Evolutionary conservation across 1,284 basidiomycete genomes (phyloP).

Genomic region (Wallemia ichthyophaga): DNA sequence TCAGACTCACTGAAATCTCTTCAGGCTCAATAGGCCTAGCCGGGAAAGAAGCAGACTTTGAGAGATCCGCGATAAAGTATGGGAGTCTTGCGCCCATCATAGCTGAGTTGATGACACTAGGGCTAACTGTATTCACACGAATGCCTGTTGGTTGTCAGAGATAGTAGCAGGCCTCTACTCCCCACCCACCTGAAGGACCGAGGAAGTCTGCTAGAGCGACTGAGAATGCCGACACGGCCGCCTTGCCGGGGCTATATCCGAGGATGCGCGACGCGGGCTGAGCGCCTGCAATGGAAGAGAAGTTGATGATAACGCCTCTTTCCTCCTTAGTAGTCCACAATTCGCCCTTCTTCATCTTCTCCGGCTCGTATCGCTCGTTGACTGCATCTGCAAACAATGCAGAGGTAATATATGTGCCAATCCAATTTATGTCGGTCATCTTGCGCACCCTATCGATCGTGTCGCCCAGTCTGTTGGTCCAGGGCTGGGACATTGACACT

Average conservation of each 20-base stretch:
- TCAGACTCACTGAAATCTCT: conserved; percentile 10
- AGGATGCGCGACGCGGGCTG: conserved; percentile 13
- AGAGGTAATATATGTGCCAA: conserved; percentile 14
- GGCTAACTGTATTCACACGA: conserved; percentile 13
- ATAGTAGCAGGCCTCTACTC: neutral
- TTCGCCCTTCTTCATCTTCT: neutral
- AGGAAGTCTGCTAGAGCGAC: conserved; percentile 12
- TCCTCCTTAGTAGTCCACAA: conserved; percentile 13
- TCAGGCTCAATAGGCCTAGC: conserved; percentile 11
- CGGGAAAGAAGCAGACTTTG: conserved; percentile 13
- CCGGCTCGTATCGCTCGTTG: conserved; percentile 11
- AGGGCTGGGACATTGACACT: conserved; percentile 8
- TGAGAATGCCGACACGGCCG: conserved; percentile 13
- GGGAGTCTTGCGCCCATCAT: conserved; percentile 9
- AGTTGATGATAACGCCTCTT: conserved; percentile 15
- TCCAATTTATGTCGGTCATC: conserved; percentile 14
- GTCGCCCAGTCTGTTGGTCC: conserved; percentile 1
- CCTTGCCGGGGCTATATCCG: conserved; percentile 14
- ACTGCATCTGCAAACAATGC: conserved; percentile 15
- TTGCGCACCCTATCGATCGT: conserved; percentile 13
- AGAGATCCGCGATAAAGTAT: conserved; percentile 10
- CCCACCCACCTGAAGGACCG: conserved; percentile 10
- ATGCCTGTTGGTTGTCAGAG: conserved; percentile 10
- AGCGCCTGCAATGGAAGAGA: conserved; percentile 12
- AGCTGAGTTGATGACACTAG: conserved; percentile 13